Evolutionary conservation across 1,284 basidiomycete species (phyloP).

Genomic region (Apiotrichum sp.): DNA sequence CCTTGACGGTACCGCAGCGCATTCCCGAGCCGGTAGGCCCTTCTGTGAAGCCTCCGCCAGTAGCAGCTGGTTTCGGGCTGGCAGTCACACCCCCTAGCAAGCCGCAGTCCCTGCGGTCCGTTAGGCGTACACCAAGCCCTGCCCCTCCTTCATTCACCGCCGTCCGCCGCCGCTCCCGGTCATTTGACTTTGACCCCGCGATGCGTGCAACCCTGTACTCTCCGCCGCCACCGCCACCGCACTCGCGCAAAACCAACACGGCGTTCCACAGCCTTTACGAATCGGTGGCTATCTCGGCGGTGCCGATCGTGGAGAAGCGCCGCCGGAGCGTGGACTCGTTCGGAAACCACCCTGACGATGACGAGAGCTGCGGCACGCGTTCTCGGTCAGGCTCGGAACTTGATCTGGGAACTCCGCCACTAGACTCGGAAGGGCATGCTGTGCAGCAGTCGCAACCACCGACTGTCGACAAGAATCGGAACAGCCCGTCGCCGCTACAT

Average conservation of each 20-base stretch:
- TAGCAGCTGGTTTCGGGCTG: not conserved
- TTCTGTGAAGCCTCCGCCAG: not conserved
- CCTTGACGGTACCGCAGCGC: not conserved
- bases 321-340: slow-evolving; percentile 11
- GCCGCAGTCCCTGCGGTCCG: not conserved
- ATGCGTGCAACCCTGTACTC: slow-evolving; percentile 8
- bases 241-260: not conserved
- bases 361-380: not conserved
- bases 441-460: too few species aligned
- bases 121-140: not conserved
- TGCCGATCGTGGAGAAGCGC: slow-evolving; percentile 1
- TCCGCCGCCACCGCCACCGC: slow-evolving; percentile 11
- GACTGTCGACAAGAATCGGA: too few species aligned
- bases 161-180: slow-evolving; percentile 4
- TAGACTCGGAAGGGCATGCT: not conserved
- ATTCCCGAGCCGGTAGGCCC: not conserved
- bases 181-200: slow-evolving; percentile 7
- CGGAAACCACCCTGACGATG: slow-evolving; percentile 1
- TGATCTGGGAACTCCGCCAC: slow-evolving; percentile 11
- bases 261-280: not conserved
- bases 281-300: not conserved
- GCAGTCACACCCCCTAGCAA: not conserved
- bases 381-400: slow-evolving; percentile 12
- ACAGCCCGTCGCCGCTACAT: too few species aligned
- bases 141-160: not conserved